Base-by-base conservation (phyloP, 805 yeast genomes). In the Hanseniaspora pseudoguilliermondii region DNA sequence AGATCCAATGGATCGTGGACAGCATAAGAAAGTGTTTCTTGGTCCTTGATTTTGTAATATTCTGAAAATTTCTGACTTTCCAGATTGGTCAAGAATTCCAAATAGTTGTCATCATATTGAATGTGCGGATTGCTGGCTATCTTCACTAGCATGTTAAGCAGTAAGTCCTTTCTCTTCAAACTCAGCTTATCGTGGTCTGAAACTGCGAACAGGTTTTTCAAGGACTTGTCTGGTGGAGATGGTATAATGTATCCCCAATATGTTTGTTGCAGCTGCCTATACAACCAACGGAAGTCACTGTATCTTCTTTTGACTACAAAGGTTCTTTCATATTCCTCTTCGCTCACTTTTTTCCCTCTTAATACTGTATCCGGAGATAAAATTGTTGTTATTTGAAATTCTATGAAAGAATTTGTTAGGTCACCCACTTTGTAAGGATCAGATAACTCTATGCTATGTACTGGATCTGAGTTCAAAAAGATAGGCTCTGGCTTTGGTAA, bases 401-500 rank as follows among this genome's bases (percentile, higher is more conserved):
- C 95, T 2, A 91, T 86, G 66, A 93, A 96, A 1, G 95, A 85
- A 43, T 83, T 79, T 0, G 97, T 82, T 47, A 90, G 70, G 60
- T 93, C 98, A 3, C 96, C 96, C 5, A 93, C 90, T 66, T 86
- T 88, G 61, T 82, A 76, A 0, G 97, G 97, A 66, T 90, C 96
- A 2, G 91, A 91, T 13, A 90, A 95, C 1, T 81, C 69, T 39
- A 90, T 83, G 4, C 78, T 81, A 58, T 86, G 75, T 18, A 32
- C 41, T 46, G 36, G 55, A 50, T 56, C 51, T 20, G 32, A 27
- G 23, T 32, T 18, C n/a, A 46, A 20, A 18, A 44, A 5, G 9
- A 44, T 20, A 10, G 47, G 47, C 36, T 44, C 36, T 27, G 47
- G 47, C 16, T 29, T 29, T 4, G 47, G 47, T 9, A 44, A 2